phyloP scores from a whole-genome alignment of 73 alveolate genomes.

The Paramecium bursaria region DNA sequence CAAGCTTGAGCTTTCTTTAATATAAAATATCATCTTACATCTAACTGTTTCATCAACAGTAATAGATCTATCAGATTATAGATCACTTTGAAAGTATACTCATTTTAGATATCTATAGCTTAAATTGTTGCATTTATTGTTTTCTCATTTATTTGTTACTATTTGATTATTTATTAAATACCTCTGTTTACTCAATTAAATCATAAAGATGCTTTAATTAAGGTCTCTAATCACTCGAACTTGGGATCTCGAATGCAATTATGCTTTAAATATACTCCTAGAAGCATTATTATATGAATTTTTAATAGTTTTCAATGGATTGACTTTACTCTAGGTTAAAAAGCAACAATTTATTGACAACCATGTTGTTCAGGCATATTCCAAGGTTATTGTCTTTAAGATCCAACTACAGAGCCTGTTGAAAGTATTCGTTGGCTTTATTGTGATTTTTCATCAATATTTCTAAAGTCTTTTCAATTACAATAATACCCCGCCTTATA shows the following conservation, averaged over 20 bases:
- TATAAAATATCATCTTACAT: not conserved
- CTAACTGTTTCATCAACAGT: not conserved
- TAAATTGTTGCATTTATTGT: slow-evolving; percentile 12
- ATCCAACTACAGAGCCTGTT: not conserved
- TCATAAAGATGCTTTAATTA: not conserved
- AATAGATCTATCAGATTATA: slow-evolving; percentile 37
- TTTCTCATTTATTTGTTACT: slow-evolving; percentile 6
- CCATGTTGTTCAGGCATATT: slow-evolving; percentile 23
- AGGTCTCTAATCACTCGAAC: not conserved
- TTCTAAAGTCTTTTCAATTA: not conserved
- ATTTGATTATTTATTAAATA: not conserved
- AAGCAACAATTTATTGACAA: not conserved
- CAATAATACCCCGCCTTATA: not conserved
- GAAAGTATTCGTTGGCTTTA: not conserved
- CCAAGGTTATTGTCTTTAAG: not conserved
- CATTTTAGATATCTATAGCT: not conserved
- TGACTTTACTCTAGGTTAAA: not conserved
- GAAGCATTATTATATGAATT: not conserved
- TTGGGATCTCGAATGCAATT: not conserved
- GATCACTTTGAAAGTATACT: not conserved
- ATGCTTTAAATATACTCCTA: not conserved
- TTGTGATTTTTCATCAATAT: not conserved
- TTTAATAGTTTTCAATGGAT: slow-evolving; percentile 3
- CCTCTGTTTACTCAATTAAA: slow-evolving; percentile 55
- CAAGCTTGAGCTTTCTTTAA: slow-evolving; percentile 44